phyloP scores from a whole-genome alignment of 2,329 filamentous ascomycete genomes.

The Xylaria sp. region DNA sequence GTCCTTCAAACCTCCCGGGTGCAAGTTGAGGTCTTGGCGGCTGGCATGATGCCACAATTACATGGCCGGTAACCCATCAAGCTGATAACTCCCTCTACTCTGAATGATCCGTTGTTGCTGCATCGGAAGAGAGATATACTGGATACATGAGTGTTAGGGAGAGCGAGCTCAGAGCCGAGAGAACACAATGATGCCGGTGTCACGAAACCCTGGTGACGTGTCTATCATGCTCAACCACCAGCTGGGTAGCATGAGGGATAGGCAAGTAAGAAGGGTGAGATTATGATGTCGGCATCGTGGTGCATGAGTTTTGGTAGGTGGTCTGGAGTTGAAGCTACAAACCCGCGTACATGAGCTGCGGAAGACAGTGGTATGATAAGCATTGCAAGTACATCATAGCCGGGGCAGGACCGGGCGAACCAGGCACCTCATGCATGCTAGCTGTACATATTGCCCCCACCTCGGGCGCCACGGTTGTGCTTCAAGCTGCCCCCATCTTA shows the following conservation, averaged over 20 bases:
- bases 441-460: slow-evolving; percentile 4
- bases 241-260: not conserved
- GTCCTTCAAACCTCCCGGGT: not conserved
- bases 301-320: not conserved
- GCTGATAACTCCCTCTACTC: slow-evolving; percentile 5
- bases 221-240: not conserved
- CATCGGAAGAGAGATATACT: not conserved
- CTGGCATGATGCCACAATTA: not conserved
- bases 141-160: not conserved
- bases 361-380: slow-evolving; percentile 10
- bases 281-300: slow-evolving; percentile 7
- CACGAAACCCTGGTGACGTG: not conserved
- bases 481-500: not conserved
- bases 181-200: not conserved
- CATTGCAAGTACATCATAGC: slow-evolving; percentile 5
- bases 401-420: slow-evolving; percentile 2
- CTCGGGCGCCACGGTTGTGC: slow-evolving; percentile 12
- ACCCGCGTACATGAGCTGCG: not conserved
- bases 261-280: not conserved
- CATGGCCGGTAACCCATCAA: not conserved
- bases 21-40: slow-evolving; percentile 15
- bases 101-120: not conserved
- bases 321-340: too few species aligned
- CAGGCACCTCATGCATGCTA: slow-evolving; percentile 22
- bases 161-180: too few species aligned